Base-by-base conservation (phyloP, 1,284 basidiomycete genomes). In the Malassezia arunalokei region DNA sequence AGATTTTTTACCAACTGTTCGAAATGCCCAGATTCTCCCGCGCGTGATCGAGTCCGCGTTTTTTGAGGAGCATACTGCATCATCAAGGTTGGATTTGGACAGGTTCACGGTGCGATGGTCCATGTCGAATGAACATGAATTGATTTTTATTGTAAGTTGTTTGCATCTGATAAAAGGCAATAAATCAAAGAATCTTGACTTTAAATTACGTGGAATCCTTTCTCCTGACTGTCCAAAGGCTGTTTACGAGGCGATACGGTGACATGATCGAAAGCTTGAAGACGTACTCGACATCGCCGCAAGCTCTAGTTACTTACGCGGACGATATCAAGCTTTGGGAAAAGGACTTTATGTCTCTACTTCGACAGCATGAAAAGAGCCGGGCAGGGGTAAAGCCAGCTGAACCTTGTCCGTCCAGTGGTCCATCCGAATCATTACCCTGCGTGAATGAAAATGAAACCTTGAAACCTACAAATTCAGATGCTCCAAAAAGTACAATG, bases 141-240 rank as follows among this genome's bases (percentile, higher is more conserved):
- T 68, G 29, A 59, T 59, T 33, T 71, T 71, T 50, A 60, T 71
- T 33, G 69, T 66, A 31, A 7, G 55, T 35, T 6, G 1, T 2
- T 29, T 15, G 8, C 15, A 30, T 35, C 46, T 43, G 6, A 30
- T 46, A 12, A n/a, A 30, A 57, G 45, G 87, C 92, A 48, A 88
- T 91, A 45, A 95, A 95, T 76, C 92, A 96, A 69, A 86, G 92
- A 41, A 90, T 99, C 56, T 79, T 99, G 12, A 91, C 94, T 60
- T 79, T 99, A 24, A 84, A 87, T 8, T 98, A 98, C 72, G 84
- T 96, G 51, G 87, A 92, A 0, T 84, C 89, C 42, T 82, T 98
- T 6, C 59, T 73, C 38, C 60, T 59, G 11, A 47, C 54, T 3
- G 59, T 70, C 24, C 57, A 62, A 31, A 54, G 49, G 6, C 55